Evolutionary conservation across 371 early-diverging fungal species (phyloP), one percentile per base, ranked within the genome.

Genomic region (Haplosporangium sp.): DNA sequence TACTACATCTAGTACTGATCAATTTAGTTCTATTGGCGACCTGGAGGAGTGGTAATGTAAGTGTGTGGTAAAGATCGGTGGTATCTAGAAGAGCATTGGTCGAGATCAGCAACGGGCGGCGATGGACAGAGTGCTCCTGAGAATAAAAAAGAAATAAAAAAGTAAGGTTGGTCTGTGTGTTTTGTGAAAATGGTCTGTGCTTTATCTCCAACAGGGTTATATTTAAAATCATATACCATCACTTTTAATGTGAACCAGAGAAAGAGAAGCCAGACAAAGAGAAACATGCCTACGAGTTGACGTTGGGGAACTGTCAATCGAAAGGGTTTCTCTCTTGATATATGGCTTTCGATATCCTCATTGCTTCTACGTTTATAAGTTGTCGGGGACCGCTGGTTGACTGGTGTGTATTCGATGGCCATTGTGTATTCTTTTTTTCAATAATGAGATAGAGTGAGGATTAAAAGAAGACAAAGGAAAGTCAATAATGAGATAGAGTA

Each of bases 71-170:
- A 47, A 77, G 65, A 19, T 77, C 77, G 17, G 61, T 7, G 17
- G 76, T 70, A 38, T 72, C 50, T 2, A 77, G 65, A 10, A 77
- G 58, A 1, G 42, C 35, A 61, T 72, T 72, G 7, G 77, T 72
- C 1, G 68, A 50, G 4, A 48, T 11, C 1, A 77, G 65, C 7
- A 72, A 38, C 17, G 72, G 65, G n/a, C 48, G 65, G 27, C 42
- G 67, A 7, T 71, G 64, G 4, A 48, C 48, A 4, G 61, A 55
- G 11, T 50, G 40, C 44, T 70, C 76, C 71, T 70, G 39, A 19
- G 13, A 47, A 13, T 20, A 19, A 48, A n/a, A 59, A 42, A 10
- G 7, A 44, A 7, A 44, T 11, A 4, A 4, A 2, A 44, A 44
- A 44, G 8, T 8, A 44, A 9, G 44, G 9, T 44, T 44, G 44